These are phyloP conservation scores for Annulohypoxylon maeteangense DNA, from an alignment of 495 filamentous ascomycete genomes.

Conservation along the genomic window DNA sequence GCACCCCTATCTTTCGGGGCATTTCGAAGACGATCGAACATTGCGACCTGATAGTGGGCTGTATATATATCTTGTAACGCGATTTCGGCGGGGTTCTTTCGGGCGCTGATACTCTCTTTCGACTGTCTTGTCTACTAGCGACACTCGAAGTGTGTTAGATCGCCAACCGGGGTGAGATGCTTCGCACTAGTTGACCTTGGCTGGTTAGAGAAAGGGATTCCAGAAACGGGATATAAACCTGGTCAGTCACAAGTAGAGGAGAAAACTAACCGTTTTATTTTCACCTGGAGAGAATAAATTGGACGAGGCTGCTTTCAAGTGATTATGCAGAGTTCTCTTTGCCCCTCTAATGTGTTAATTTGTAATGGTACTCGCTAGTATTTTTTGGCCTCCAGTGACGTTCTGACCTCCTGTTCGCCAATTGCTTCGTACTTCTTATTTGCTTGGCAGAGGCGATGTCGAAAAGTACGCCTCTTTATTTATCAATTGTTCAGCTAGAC, in stretches of 20 bases:
- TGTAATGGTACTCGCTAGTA: slow-evolving; percentile 16
- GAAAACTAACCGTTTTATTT: slow-evolving; percentile 3
- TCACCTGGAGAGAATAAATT: not conserved
- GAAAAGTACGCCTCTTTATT: slow-evolving; percentile 29
- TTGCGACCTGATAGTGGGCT: slow-evolving; percentile 17
- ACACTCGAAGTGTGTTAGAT: slow-evolving; percentile 36
- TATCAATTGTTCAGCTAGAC: slow-evolving; percentile 30
- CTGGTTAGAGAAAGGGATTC: slow-evolving; percentile 13
- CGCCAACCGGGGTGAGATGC: slow-evolving; percentile 37
- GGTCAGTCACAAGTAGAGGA: not conserved
- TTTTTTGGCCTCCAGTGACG: slow-evolving; percentile 31
- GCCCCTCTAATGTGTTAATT: slow-evolving; percentile 18
- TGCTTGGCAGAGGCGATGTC: slow-evolving; percentile 25
- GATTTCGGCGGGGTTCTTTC: slow-evolving; percentile 8
- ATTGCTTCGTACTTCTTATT: slow-evolving; percentile 24
- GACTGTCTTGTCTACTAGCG: slow-evolving; percentile 23
- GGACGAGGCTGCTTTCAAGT: slow-evolving; percentile 2
- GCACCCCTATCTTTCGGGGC: slow-evolving; percentile 35
- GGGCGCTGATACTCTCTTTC: slow-evolving; percentile 4
- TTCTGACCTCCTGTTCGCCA: slow-evolving; percentile 20
- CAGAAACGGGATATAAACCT: slow-evolving; percentile 21
- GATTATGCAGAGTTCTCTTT: slow-evolving; percentile 1
- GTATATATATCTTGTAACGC: slow-evolving; percentile 9
- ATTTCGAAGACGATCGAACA: slow-evolving; percentile 49
- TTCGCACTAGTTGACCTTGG: slow-evolving; percentile 36